Percentiles rank a stretch among this genome's conserved stretches.
Conservation (phyloP, 2,329 filamentous ascomycete species). For the Chaetomiaceae sp. region DNA sequence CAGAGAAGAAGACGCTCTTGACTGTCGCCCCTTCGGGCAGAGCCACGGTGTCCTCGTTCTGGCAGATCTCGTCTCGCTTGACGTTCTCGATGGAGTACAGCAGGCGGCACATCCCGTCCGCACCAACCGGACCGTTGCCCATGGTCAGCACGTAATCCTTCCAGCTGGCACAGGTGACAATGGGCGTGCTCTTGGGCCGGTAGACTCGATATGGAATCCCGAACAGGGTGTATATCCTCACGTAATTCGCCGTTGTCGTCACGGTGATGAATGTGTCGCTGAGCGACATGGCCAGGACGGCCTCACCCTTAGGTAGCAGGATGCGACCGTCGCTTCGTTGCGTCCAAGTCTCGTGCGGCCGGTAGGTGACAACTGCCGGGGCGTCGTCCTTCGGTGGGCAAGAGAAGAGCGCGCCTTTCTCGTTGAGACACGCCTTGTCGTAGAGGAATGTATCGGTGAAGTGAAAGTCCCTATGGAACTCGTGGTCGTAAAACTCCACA, state of each 20-base stretch:
- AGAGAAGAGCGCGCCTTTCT: conserved; percentile 79
- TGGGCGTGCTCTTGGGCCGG: conserved; percentile 81
- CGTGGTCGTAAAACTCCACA: conserved; percentile 95
- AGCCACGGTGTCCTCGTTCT: conserved; percentile 88
- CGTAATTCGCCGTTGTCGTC: conserved; percentile 79
- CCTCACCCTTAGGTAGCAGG: conserved; percentile 78
- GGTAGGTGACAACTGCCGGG: conserved; percentile 85
- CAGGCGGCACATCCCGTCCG: conserved; percentile 70
- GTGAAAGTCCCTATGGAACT: conserved; percentile 88
- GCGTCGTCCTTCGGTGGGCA: conserved; percentile 61
- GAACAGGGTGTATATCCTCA: conserved; percentile 88
- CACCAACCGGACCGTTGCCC: conserved; percentile 80
- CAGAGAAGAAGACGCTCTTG: conserved; percentile 84
- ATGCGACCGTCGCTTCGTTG: conserved; percentile 85
- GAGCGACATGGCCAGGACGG: conserved; percentile 79
- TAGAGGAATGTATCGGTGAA: conserved; percentile 95
- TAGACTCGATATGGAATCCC: conserved; percentile 86
- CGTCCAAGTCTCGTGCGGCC: conserved; percentile 96
- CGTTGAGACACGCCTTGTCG: conserved; percentile 88
- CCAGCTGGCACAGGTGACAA: conserved; percentile 91
- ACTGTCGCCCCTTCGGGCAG: conserved; percentile 68
- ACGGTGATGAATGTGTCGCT: conserved; percentile 88
- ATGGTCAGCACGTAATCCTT: conserved; percentile 94
- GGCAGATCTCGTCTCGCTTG: conserved; percentile 87
- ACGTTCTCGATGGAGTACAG: conserved; percentile 93